These are phyloP conservation scores for Trametes sp. DNA, from an alignment of 1,284 basidiomycete species.

Conservation along the genomic window DNA sequence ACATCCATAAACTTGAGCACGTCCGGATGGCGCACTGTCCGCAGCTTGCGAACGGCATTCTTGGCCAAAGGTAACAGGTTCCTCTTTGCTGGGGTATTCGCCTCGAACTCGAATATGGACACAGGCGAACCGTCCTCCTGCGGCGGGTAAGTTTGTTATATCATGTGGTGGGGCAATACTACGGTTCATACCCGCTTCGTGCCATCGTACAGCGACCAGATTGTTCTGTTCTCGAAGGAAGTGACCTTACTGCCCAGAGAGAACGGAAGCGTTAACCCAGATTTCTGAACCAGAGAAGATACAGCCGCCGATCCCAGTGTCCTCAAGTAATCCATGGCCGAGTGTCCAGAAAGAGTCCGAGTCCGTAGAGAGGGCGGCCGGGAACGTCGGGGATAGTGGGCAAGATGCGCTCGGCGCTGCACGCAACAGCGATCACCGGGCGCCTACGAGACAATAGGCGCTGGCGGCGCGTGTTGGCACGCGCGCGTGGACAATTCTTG, in stretches of 20 bases:
- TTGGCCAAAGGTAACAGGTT: constrained; percentile 81
- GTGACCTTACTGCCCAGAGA: constrained; percentile 81
- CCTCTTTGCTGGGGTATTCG: constrained; percentile 64
- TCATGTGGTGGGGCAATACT: background rate
- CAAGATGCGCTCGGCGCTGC: constrained; percentile 3
- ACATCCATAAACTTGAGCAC: constrained; percentile 95
- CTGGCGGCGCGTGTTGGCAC: constrained; percentile 13
- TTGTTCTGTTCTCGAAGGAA: constrained; percentile 68
- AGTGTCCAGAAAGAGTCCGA: background rate
- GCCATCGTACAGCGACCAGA: constrained; percentile 90
- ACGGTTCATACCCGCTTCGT: constrained; percentile 75
- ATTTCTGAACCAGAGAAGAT: constrained; percentile 88
- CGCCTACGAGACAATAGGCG: background rate
- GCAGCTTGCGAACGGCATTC: constrained; percentile 91
- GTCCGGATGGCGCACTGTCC: constrained; percentile 94
- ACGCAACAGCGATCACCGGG: constrained; percentile 10
- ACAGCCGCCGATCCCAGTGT: constrained; percentile 88
- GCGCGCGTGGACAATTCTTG: constrained; percentile 13
- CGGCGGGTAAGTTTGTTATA: background rate
- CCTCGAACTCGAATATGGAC: constrained; percentile 92
- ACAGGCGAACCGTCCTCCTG: constrained; percentile 89
- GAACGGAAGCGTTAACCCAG: constrained; percentile 90
- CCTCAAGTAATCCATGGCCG: constrained; percentile 83
- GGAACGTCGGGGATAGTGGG: constrained; percentile 7
- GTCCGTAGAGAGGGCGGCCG: background rate